Evolutionary conservation across 371 early-diverging fungal species (phyloP).

Genomic region (Mucor velutinosus): DNA sequence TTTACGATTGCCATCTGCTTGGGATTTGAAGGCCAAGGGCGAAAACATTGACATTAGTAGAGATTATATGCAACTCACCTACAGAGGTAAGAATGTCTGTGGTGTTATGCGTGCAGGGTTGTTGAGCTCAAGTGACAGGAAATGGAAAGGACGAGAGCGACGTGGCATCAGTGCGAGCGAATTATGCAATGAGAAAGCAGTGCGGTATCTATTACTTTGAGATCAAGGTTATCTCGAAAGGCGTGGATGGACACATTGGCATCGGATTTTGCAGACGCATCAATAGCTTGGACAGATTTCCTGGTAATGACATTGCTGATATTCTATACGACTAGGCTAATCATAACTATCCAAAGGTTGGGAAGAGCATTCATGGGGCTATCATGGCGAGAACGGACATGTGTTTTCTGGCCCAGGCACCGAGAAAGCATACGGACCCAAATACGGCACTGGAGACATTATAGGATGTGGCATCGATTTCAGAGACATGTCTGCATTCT

Average conservation of each 20-base stretch:
- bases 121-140: slow-evolving; percentile 48
- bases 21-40: slow-evolving; percentile 66
- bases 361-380: slow-evolving; percentile 84
- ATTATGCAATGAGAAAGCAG: slow-evolving; percentile 79
- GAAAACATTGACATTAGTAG: slow-evolving; percentile 52
- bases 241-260: slow-evolving; percentile 92
- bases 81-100: slow-evolving; percentile 46
- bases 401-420: slow-evolving; percentile 76
- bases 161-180: slow-evolving; percentile 81
- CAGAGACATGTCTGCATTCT: slow-evolving; percentile 72
- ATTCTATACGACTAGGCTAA: not conserved
- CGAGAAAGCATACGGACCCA: slow-evolving; percentile 86
- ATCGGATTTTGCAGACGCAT: slow-evolving; percentile 77
- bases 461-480: slow-evolving; percentile 95
- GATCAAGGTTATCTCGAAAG: slow-evolving; percentile 80
- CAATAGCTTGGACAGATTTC: slow-evolving; percentile 65
- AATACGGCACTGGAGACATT: slow-evolving; percentile 88
- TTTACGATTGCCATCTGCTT: slow-evolving; percentile 57
- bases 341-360: slow-evolving; percentile 34
- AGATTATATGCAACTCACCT: slow-evolving; percentile 57
- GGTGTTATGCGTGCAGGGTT: not conserved
- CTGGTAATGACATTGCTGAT: slow-evolving; percentile 44
- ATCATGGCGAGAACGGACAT: slow-evolving; percentile 93
- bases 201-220: slow-evolving; percentile 94
- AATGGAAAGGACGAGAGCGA: slow-evolving; percentile 78